Base-by-base conservation (phyloP, 106 monocot species). In the Allium fistulosum region DNA sequence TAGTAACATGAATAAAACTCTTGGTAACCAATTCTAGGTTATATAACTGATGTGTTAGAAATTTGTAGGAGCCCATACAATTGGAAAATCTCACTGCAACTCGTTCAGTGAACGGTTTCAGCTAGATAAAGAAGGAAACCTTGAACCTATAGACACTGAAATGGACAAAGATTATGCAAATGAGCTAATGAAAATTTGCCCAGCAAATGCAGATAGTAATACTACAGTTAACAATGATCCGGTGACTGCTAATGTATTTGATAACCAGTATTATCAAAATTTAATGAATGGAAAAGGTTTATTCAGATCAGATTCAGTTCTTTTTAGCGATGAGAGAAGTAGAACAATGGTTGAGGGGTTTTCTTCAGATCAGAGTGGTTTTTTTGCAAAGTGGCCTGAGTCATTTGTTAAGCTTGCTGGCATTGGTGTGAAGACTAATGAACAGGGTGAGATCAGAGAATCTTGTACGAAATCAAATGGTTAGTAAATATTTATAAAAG, bases 1-100 rank as follows among this genome's bases (percentile, higher is more conserved):
- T 13, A 79, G 85, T 11, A 90, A 94, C 66, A 80, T 94, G 6
- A 83, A 90, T 0, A 72, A 71, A 46, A 90, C 90, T 48, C 85
- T 90, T 71, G 94, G 92, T 93, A 75, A 47, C 59, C 22, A 22
- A 22, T 22, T 22, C 22, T 22, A 22, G 22, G 22, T 22, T 22
- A 22, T 22, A 22, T 22, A 22, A 22, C 22, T 22, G 22, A 22
- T 53, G 52, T 10, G 13, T 53, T 53, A 53, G 1, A 53, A 10
- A 13, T 10, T 53, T 53, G 9, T 37, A 71, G 72, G 73, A 57
- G 64, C 73, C 26, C 73, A 73, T 57, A 73, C 73, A 4, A 73
- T 73, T 17, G 65, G 73, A 11, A 56, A 53, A 49, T 55, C 73
- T 2, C 73, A 73, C 65, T 73, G 65, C 65, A 73, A 7, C 48